Conservation (phyloP, 2,329 filamentous ascomycete genomes). For the Atkinsonella hypoxylon region DNA sequence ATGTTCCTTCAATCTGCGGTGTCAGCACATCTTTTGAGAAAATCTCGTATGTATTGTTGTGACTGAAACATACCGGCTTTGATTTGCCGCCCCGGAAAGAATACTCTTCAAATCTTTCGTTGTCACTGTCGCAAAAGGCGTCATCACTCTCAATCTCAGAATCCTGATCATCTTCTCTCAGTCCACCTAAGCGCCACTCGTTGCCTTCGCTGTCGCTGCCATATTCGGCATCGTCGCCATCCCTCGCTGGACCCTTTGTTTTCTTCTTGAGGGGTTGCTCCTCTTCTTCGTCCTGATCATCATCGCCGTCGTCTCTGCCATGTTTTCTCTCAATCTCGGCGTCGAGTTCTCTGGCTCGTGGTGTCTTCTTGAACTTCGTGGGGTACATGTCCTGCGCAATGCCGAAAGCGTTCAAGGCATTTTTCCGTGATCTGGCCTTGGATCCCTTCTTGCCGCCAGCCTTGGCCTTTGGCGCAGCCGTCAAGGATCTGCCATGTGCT, state of each 20-base stretch:
- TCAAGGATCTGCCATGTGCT: conserved; percentile 42
- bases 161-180: conserved; percentile 45
- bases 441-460: conserved; percentile 26
- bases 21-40: not conserved
- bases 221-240: conserved; percentile 50
- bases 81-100: conserved; percentile 37
- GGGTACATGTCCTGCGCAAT: conserved; percentile 42
- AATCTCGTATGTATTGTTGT: not conserved
- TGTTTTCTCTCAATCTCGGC: conserved; percentile 33
- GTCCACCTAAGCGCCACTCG: conserved; percentile 64
- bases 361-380: conserved; percentile 33
- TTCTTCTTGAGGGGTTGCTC: conserved; percentile 33
- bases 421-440: conserved; percentile 36
- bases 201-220: conserved; percentile 80
- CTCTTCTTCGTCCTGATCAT: conserved; percentile 30
- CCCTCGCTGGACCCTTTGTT: conserved; percentile 30
- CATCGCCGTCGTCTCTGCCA: conserved; percentile 30
- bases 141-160: conserved; percentile 59
- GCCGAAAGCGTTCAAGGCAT: conserved; percentile 44
- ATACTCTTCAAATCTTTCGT: conserved; percentile 72
- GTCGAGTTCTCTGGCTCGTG: conserved; percentile 40
- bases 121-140: conserved; percentile 79
- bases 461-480: conserved; percentile 25
- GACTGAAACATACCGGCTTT: conserved; percentile 14
- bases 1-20: conserved; percentile 1